Evolutionary conservation across 2,329 filamentous ascomycete species (phyloP).

Genomic region (Calycina marina): DNA sequence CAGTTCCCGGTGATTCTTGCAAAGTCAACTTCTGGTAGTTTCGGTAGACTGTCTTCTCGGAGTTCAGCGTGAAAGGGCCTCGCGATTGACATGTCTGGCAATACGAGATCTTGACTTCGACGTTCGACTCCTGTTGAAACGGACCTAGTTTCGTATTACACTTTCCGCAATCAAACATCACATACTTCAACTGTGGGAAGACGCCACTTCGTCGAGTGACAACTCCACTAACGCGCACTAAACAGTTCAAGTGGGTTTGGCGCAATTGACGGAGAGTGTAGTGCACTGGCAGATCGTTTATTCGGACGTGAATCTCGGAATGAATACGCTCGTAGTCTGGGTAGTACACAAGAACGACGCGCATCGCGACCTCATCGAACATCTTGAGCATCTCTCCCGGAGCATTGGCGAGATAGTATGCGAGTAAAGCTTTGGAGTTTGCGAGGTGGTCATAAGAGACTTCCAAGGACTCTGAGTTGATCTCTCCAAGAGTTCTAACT

Average conservation of each 20-base stretch:
- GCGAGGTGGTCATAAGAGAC: constrained; percentile 91
- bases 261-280: constrained; percentile 92
- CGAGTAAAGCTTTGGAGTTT: constrained; percentile 80
- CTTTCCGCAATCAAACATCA: constrained; percentile 95
- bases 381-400: constrained; percentile 91
- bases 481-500: constrained; percentile 87
- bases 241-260: constrained; percentile 88
- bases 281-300: constrained; percentile 84
- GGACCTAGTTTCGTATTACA: constrained; percentile 85
- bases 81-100: constrained; percentile 94
- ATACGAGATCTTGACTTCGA: constrained; percentile 91
- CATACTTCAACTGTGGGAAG: constrained; percentile 94
- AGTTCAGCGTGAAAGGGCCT: constrained; percentile 89
- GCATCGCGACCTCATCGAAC: constrained; percentile 93
- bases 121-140: constrained; percentile 93
- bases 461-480: constrained; percentile 92
- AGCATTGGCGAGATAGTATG: constrained; percentile 91
- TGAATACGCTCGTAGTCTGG: constrained; percentile 97
- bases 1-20: constrained; percentile 92
- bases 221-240: constrained; percentile 87
- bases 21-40: constrained; percentile 98
- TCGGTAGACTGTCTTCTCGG: constrained; percentile 93
- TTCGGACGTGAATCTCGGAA: constrained; percentile 92
- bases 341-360: constrained; percentile 89
- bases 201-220: constrained; percentile 90